Conservation (phyloP, 2,329 filamentous ascomycete genomes). For the Apiospora marii region DNA sequence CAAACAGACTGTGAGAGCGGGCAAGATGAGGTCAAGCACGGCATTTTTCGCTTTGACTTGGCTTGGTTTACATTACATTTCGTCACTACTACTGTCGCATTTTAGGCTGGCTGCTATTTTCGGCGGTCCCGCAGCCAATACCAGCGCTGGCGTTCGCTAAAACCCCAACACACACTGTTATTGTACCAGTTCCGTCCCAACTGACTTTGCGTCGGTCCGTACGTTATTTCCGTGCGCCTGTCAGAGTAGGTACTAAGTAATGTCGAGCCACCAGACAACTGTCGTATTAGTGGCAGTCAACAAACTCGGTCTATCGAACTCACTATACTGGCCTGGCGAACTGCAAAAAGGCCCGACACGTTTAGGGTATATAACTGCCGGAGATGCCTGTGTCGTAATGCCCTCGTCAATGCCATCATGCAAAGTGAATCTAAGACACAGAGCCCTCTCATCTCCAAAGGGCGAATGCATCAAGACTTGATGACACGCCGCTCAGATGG, state of each 20-base stretch:
- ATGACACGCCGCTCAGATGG: background rate
- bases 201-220: background rate
- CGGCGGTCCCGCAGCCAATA: background rate
- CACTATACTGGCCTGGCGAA: background rate
- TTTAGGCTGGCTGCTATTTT: constrained; percentile 15
- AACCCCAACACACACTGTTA: background rate
- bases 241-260: background rate
- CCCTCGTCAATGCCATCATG: background rate
- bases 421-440: background rate
- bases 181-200: too few species aligned
- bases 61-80: background rate
- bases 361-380: background rate
- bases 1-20: background rate
- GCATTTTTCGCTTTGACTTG: background rate
- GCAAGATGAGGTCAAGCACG: background rate
- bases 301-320: constrained; percentile 8
- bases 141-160: background rate
- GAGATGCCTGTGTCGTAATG: background rate
- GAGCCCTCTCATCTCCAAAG: background rate
- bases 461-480: background rate
- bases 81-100: constrained; percentile 8
- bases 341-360: background rate
- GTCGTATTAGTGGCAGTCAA: background rate
- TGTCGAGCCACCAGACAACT: background rate
- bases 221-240: constrained; percentile 5